Base-by-base conservation (phyloP, 352 stramenopile genomes). In the Halophytophthora polymorphica region DNA sequence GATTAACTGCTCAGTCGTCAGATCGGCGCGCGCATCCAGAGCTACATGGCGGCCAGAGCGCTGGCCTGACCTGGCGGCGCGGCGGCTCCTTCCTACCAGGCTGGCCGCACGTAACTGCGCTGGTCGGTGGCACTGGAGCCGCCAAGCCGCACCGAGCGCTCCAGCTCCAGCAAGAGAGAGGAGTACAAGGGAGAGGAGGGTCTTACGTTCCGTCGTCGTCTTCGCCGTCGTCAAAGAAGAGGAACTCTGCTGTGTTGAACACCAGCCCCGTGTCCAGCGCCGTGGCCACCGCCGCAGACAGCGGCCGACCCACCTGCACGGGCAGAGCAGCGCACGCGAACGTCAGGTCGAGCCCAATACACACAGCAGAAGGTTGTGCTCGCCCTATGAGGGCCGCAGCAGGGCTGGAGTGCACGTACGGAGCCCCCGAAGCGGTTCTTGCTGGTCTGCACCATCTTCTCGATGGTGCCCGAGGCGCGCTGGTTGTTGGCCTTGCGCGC, bases 1-100 rank as follows among this genome's bases (percentile, higher is more conserved):
- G 69, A 86, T 89, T 89, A 89, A 83, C 78, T 89, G 66, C 69
- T 89, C 75, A 78, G 78, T 86, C 59, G 78, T 89, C 78, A 89
- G 78, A 66, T 62, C 56, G 13, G 35, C 52, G 59, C 43, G 50
- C 42, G 38, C 45, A 42, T 43, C 40, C 28, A 45, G 15, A n/a
- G n/a, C n/a, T n/a, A n/a, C n/a, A n/a, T n/a, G n/a, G n/a, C n/a
- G n/a, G n/a, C n/a, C n/a, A n/a, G n/a, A n/a, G n/a, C n/a, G n/a
- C n/a, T n/a, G n/a, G n/a, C n/a, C n/a, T n/a, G n/a, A n/a, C n/a
- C n/a, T n/a, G n/a, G n/a, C n/a, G n/a, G n/a, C n/a, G n/a, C n/a
- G n/a, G n/a, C n/a, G n/a, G n/a, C n/a, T n/a, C n/a, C n/a, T 45
- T 5, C 38, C 13, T 21, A 28, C n/a, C n/a, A 7, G 38, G 2